Evolutionary conservation across 129 eudicot genomes (phyloP).

Genomic region (Ambrosia artemisiifolia): DNA sequence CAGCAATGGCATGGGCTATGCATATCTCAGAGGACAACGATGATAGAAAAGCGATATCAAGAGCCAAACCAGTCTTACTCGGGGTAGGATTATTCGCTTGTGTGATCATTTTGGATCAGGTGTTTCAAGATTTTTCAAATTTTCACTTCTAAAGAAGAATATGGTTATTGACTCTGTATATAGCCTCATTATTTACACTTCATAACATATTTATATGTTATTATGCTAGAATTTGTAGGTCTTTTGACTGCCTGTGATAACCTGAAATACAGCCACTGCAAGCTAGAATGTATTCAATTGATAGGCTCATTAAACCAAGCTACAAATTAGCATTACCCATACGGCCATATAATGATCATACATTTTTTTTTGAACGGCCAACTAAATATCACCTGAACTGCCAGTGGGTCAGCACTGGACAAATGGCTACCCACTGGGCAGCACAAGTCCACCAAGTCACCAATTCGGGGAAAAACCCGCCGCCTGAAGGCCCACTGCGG

Average conservation of each 20-base stretch:
- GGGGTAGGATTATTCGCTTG: constrained; percentile 70
- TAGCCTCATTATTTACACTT: not conserved
- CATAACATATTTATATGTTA: not conserved
- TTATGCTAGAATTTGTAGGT: not conserved
- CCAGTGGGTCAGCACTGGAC: no score
- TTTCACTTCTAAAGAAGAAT: constrained; percentile 34
- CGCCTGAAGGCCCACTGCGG: no score
- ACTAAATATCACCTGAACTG: no score
- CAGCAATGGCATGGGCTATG: constrained; percentile 90
- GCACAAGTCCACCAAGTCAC: no score
- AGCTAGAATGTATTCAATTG: no score
- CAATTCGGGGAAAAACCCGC: no score
- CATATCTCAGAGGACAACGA: constrained; percentile 15
- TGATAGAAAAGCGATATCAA: constrained; percentile 28
- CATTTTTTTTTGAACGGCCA: no score
- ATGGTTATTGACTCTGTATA: not conserved
- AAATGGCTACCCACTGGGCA: no score
- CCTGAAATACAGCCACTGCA: no score
- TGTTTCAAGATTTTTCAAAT: constrained; percentile 56
- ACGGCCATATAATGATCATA: no score
- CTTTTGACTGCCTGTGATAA: not conserved
- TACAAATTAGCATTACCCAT: no score
- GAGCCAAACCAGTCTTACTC: constrained; percentile 45
- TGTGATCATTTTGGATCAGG: constrained; percentile 58
- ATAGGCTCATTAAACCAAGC: no score